These are phyloP conservation scores for Diaporthe citriasiana DNA, from an alignment of 2,329 filamentous ascomycete species.

Conservation along the genomic window DNA sequence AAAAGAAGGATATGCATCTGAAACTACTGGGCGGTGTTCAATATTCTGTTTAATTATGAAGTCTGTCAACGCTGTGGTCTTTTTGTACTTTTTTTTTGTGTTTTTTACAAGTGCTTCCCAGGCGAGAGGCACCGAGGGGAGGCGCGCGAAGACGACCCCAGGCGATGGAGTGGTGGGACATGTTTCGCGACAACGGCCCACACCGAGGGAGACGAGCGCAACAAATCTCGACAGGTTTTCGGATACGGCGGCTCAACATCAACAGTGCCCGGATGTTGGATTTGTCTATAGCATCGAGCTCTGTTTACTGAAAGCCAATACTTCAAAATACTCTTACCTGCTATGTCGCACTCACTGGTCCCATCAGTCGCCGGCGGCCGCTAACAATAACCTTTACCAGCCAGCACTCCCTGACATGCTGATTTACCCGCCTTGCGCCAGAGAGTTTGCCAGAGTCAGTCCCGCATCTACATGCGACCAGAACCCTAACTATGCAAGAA, in stretches of 20 bases:
- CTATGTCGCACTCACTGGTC: neutral
- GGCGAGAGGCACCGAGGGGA: constrained; percentile 38
- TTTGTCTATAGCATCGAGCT: constrained; percentile 46
- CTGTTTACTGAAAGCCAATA: constrained; percentile 42
- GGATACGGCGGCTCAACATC: constrained; percentile 41
- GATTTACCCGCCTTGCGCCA: too few species aligned
- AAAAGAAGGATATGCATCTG: constrained; percentile 44
- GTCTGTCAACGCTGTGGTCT: constrained; percentile 43
- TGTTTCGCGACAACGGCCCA: constrained; percentile 35
- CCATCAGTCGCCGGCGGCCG: neutral
- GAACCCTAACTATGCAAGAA: neutral
- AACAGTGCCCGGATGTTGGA: constrained; percentile 40
- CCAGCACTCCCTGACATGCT: neutral
- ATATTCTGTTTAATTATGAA: constrained; percentile 65
- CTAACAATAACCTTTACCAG: neutral
- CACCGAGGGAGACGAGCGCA: constrained; percentile 40
- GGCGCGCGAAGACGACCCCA: constrained; percentile 30
- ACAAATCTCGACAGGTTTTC: constrained; percentile 43
- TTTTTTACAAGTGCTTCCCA: constrained; percentile 39
- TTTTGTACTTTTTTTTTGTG: constrained; percentile 25
- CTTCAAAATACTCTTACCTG: constrained; percentile 21
- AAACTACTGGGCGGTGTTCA: constrained; percentile 55
- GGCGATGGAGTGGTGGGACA: constrained; percentile 33
- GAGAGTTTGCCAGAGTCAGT: constrained; percentile 23
- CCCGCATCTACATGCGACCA: constrained; percentile 24